Evolutionary conservation across 163 green algal species (phyloP), one percentile per base, ranked within the genome.

Genomic region (Scenedesmus sp.): DNA sequence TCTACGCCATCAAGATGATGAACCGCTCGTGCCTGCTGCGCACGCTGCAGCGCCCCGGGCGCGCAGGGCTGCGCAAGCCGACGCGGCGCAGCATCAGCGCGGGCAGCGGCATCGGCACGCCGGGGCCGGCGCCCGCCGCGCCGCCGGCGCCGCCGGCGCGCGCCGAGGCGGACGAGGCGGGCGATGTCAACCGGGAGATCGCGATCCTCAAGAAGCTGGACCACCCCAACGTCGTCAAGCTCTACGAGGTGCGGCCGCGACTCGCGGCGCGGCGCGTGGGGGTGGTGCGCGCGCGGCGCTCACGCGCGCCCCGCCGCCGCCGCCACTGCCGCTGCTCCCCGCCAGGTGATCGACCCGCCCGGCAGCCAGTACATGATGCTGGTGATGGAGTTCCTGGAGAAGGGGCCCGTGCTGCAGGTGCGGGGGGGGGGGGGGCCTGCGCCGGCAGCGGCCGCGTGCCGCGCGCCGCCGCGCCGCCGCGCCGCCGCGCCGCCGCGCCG

Each of bases 341-440:
- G 39, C 9, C 56, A 78, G 70, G 70, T 94, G 56, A 94, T 94
- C 63, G 88, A 94, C 63, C 84, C 89, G 17, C 82, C 85, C 7
- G 64, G 65, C 60, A 84, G 69, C 53, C 70, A 80, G 60, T 89
- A 92, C 81, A 75, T 94, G 47, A 89, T 92, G 84, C 83, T 94
- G 53, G 85, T 94, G 2, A 91, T 92, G 87, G 90, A 94, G 82
- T 91, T 89, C 80, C 82, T 92, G 67, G 87, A 92, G 77, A 80
- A 85, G 11, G 89, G 89, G 29, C 80, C 83, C 18, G 83, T 93
- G 63, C 80, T 91, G 79, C 65, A 87, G 64, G n/a, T n/a, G n/a
- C n/a, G n/a, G n/a, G n/a, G n/a, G n/a, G n/a, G n/a, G n/a, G n/a
- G n/a, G n/a, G n/a, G n/a, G n/a, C n/a, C n/a, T n/a, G n/a, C n/a